These are phyloP conservation scores for Phyllosticta citribraziliensis DNA, from an alignment of 2,329 filamentous ascomycete genomes.

Conservation along the genomic window DNA sequence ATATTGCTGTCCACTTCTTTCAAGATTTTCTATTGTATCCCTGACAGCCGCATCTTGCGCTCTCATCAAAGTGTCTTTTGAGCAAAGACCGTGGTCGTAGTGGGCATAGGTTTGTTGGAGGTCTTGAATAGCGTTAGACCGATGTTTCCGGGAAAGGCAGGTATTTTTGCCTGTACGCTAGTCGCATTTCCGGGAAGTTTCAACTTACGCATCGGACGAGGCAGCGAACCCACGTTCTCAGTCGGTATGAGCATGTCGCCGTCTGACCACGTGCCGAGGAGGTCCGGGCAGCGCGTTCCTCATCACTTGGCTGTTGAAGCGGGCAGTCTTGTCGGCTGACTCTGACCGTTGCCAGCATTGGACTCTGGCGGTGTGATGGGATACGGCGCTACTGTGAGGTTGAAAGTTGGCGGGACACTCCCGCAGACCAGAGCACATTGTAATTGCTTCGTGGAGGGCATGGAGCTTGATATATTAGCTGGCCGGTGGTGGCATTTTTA, in stretches of 20 bases:
- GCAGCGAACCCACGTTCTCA: conserved; percentile 10
- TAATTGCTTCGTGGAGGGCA: not conserved
- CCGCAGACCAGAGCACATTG: not conserved
- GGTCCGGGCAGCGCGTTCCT: not conserved
- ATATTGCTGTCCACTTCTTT: conserved; percentile 4
- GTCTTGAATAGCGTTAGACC: conserved; percentile 3
- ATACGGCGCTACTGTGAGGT: not conserved
- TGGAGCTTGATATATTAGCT: not conserved
- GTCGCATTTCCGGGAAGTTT: not conserved
- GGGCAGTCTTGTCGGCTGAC: not conserved
- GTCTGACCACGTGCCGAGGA: not conserved
- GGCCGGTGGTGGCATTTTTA: not conserved
- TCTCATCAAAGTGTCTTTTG: not conserved
- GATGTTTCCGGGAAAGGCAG: not conserved
- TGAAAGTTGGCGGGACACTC: not conserved
- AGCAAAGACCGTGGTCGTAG: conserved; percentile 5
- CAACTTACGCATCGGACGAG: conserved; percentile 10
- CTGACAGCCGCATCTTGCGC: not conserved
- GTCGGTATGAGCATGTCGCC: conserved; percentile 4
- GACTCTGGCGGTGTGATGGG: not conserved
- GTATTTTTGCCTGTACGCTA: not conserved
- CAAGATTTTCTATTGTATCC: conserved; percentile 7
- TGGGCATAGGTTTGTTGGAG: conserved; percentile 9
- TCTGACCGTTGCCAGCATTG: not conserved
- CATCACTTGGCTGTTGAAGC: not conserved